phyloP scores from a whole-genome alignment of 768 basidiomycete genomes.

The Dentipellis sp. region DNA sequence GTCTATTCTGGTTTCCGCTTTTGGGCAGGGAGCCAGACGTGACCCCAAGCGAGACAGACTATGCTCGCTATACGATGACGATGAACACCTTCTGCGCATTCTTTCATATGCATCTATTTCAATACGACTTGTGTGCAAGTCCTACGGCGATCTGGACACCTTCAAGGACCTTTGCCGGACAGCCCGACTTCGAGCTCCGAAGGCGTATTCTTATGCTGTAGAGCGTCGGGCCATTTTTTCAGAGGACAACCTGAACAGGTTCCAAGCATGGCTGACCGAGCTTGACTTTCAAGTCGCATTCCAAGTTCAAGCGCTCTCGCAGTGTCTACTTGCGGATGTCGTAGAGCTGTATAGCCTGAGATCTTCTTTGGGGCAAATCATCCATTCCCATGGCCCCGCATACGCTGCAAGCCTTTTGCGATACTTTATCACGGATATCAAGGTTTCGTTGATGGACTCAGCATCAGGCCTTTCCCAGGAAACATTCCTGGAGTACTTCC shows the following conservation, averaged over 20 bases:
- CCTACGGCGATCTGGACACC: slow-evolving; percentile 21
- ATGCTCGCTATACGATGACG: slow-evolving; percentile 22
- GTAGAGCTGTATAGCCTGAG: slow-evolving; percentile 39
- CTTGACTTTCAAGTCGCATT: slow-evolving; percentile 49
- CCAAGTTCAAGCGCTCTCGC: slow-evolving; percentile 40
- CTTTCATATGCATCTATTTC: slow-evolving; percentile 44
- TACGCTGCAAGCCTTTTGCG: slow-evolving; percentile 34
- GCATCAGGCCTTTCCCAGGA: not conserved
- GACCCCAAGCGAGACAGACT: slow-evolving; percentile 24
- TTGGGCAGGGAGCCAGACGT: slow-evolving; percentile 6
- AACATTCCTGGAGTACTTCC: slow-evolving; percentile 10
- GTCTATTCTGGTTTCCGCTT: not conserved
- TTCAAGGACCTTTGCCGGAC: slow-evolving; percentile 31
- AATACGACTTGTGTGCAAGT: slow-evolving; percentile 39
- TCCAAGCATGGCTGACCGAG: slow-evolving; percentile 24
- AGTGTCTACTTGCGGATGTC: slow-evolving; percentile 34
- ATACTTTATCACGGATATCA: slow-evolving; percentile 22
- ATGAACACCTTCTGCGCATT: slow-evolving; percentile 29
- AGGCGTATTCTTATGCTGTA: slow-evolving; percentile 27
- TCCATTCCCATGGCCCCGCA: slow-evolving; percentile 20
- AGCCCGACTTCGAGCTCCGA: slow-evolving; percentile 24
- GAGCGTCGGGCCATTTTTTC: slow-evolving; percentile 39
- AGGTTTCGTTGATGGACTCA: slow-evolving; percentile 5
- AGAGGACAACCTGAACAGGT: slow-evolving; percentile 18
- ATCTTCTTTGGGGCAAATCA: slow-evolving; percentile 23